These are phyloP conservation scores for Acephala macrosclerotiorum DNA, from an alignment of 2,329 filamentous ascomycete genomes.

Conservation along the genomic window DNA sequence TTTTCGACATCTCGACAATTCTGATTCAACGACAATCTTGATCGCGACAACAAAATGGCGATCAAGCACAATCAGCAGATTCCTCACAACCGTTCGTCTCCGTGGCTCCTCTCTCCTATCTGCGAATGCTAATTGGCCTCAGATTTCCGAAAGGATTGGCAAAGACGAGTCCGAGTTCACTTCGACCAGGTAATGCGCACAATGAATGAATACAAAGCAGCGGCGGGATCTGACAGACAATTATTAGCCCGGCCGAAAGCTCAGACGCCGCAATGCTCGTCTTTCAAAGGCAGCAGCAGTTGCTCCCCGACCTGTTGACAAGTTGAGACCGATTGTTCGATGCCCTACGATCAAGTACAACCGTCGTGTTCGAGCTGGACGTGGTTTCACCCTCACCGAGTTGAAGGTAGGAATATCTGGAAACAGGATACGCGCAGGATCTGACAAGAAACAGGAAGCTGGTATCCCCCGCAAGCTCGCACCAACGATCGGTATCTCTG, in stretches of 20 bases:
- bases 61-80: conserved; percentile 99
- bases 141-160: conserved; percentile 99
- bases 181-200: conserved; percentile 90
- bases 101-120: conserved; percentile 37
- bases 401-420: conserved; percentile 78
- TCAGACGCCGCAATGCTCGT: conserved; percentile 88
- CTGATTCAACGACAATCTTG: conserved; percentile 39
- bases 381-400: conserved; percentile 97
- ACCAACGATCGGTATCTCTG: conserved; percentile 94
- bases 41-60: conserved; percentile 61
- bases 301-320: conserved; percentile 96
- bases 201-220: conserved; percentile 24
- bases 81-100: conserved; percentile 86
- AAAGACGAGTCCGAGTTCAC: conserved; percentile 97
- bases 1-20: conserved; percentile 21
- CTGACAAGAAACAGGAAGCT: conserved; percentile 75
- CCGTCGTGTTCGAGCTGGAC: conserved; percentile 93
- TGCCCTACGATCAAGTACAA: conserved; percentile 99
- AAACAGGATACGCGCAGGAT: conserved; percentile 12
- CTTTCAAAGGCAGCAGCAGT: conserved; percentile 93
- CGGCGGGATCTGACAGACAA: conserved; percentile 43
- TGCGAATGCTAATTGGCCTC: conserved; percentile 45
- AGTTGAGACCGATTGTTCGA: conserved; percentile 93
- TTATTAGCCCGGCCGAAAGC: conserved; percentile 91
- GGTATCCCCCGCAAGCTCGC: conserved; percentile 94